Evolutionary conservation across 805 yeast genomes (phyloP).

Genomic region (Phaffomyces thermotolerans): DNA sequence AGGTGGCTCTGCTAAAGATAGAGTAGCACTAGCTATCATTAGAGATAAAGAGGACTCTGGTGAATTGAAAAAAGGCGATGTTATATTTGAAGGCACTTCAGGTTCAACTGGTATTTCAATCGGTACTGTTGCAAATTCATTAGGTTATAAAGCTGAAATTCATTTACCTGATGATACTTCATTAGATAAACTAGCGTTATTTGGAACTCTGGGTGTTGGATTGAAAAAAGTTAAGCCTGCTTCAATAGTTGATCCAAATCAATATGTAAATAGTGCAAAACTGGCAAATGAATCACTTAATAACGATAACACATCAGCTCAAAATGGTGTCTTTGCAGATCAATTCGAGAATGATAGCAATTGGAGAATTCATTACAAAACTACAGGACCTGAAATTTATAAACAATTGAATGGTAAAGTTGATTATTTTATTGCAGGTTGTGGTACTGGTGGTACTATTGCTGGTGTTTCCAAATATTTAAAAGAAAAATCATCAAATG

Average conservation of each 20-base stretch:
- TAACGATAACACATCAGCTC: conserved; percentile 27
- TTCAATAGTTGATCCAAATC: conserved; percentile 86
- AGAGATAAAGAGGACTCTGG: conserved; percentile 59
- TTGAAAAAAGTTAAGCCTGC: conserved; percentile 90
- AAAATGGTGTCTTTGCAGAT: conserved; percentile 80
- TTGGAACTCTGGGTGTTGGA: conserved; percentile 71
- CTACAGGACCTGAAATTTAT: conserved; percentile 94
- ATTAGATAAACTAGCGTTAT: conserved; percentile 65
- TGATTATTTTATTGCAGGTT: conserved; percentile 80
- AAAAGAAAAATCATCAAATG: conserved; percentile 37
- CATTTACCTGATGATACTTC: conserved; percentile 93
- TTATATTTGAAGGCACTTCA: conserved; percentile 89
- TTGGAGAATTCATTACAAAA: conserved; percentile 74
- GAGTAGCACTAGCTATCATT: conserved; percentile 85
- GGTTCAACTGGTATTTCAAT: conserved; percentile 96
- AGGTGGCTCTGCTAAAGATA: conserved; percentile 92
- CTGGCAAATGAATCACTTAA: conserved; percentile 47
- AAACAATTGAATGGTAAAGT: conserved; percentile 56
- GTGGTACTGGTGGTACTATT: conserved; percentile 97
- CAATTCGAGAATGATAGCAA: conserved; percentile 92
- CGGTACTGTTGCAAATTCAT: conserved; percentile 81
- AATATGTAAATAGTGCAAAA: conserved; percentile 85
- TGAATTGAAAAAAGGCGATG: conserved; percentile 51
- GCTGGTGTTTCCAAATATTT: conserved; percentile 82
- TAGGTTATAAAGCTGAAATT: conserved; percentile 89